These are phyloP conservation scores for Cladosporium sp. DNA, from an alignment of 2,329 filamentous ascomycete genomes.

Conservation along the genomic window DNA sequence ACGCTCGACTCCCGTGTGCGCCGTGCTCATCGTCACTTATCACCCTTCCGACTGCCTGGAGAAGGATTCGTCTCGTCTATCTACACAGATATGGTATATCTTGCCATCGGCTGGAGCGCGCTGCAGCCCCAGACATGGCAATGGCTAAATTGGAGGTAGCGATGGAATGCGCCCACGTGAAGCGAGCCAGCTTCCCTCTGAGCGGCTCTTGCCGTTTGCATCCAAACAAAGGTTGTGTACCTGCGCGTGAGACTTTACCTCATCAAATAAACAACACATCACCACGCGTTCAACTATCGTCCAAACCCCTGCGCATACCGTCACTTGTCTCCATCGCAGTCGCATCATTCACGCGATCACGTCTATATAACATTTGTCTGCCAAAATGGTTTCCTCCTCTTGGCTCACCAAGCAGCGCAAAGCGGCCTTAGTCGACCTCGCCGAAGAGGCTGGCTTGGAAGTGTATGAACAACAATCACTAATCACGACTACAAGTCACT, in stretches of 20 bases:
- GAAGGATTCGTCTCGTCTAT: neutral
- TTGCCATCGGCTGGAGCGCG: neutral
- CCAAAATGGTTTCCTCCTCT: slow-evolving; percentile 23
- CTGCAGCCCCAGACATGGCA: neutral
- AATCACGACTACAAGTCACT: neutral
- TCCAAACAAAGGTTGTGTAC: too few relatives aligned
- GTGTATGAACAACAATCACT: slow-evolving; percentile 54
- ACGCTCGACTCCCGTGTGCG: slow-evolving; percentile 5
- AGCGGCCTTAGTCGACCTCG: slow-evolving; percentile 35
- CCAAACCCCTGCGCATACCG: slow-evolving; percentile 1
- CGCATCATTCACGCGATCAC: slow-evolving; percentile 54
- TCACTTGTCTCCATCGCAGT: slow-evolving; percentile 34
- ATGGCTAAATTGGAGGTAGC: neutral
- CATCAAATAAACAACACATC: too few relatives aligned
- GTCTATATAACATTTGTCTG: slow-evolving; percentile 35
- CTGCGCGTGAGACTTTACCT: too few relatives aligned
- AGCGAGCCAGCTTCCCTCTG: too few relatives aligned
- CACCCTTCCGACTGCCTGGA: neutral
- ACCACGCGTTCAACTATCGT: too few relatives aligned
- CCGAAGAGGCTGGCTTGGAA: slow-evolving; percentile 33
- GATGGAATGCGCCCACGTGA: neutral
- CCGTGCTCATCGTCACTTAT: neutral
- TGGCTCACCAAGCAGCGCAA: slow-evolving; percentile 38
- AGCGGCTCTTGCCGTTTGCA: too few relatives aligned
- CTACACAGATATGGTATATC: neutral